phyloP scores from a whole-genome alignment of 176 grass and related monocot genomes.

The Tillandsia leiboldiana region DNA sequence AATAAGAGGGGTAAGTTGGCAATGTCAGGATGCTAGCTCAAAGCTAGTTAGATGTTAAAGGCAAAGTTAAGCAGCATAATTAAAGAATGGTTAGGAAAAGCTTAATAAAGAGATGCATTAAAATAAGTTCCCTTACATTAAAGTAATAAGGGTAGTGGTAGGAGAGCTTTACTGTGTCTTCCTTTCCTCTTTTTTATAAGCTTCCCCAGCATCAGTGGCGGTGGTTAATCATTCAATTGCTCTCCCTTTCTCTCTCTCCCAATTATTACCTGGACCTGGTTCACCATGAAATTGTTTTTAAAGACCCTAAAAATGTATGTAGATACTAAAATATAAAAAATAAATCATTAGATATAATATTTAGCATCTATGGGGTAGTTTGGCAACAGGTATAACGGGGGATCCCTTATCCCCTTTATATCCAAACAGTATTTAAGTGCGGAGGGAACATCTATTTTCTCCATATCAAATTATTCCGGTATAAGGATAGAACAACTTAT shows the following conservation, averaged over 20 bases:
- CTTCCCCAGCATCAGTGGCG: neutral
- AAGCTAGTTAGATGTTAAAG: constrained; percentile 32
- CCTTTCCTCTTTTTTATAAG: neutral
- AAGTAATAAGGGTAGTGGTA: constrained; percentile 23
- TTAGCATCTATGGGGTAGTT: no score
- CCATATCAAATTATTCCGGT: no score
- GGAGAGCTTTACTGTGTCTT: constrained; percentile 19
- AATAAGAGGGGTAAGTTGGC: constrained; percentile 38
- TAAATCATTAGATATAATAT: no score
- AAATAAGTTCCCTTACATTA: constrained; percentile 29
- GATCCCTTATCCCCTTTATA: no score
- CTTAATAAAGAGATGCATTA: constrained; percentile 22
- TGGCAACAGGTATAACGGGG: no score
- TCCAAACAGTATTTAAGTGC: no score
- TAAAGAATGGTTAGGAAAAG: constrained; percentile 59
- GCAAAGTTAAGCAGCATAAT: constrained; percentile 64
- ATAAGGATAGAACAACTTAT: no score
- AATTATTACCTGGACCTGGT: no score
- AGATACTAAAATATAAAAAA: no score
- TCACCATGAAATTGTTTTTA: no score
- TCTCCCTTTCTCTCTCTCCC: neutral
- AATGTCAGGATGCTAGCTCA: constrained; percentile 41
- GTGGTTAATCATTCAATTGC: constrained; percentile 9
- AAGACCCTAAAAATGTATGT: no score
- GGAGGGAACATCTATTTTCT: no score